Percentiles rank a stretch among this genome's conserved stretches.
phyloP scores from a whole-genome alignment of 768 basidiomycete genomes.

The Sistotremastrum suecicum region DNA sequence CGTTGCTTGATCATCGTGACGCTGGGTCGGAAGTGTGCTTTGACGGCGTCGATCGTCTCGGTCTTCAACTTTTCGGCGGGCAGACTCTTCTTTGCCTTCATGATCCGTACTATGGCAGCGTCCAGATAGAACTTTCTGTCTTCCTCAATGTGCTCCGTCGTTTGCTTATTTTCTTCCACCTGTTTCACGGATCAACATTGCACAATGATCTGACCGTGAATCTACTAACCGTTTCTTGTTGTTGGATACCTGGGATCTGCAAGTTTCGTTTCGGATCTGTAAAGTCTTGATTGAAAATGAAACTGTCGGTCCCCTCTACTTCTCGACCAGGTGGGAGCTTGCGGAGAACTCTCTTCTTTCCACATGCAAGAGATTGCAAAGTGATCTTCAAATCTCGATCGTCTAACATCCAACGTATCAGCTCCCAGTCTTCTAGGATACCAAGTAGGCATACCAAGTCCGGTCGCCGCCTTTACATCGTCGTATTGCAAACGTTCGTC shows the following conservation, averaged over 20 bases:
- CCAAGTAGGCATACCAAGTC: conserved; percentile 44
- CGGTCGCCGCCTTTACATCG: conserved; percentile 53
- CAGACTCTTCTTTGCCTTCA: conserved; percentile 87
- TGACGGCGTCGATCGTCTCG: conserved; percentile 76
- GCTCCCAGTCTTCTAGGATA: conserved; percentile 10
- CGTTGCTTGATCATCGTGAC: conserved; percentile 77
- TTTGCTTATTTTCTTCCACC: conserved; percentile 77
- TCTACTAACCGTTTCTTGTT: conserved; percentile 67
- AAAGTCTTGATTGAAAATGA: conserved; percentile 74
- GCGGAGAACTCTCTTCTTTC: conserved; percentile 73
- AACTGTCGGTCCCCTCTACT: conserved; percentile 60
- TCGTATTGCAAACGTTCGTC: conserved; percentile 40
- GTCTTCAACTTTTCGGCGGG: conserved; percentile 65
- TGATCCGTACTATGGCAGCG: conserved; percentile 91
- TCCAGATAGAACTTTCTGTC: conserved; percentile 81
- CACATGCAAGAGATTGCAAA: conserved; percentile 85
- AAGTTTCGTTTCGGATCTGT: conserved; percentile 64
- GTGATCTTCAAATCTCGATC: conserved; percentile 64
- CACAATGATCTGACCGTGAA: not conserved
- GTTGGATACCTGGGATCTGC: conserved; percentile 93
- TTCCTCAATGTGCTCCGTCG: conserved; percentile 71
- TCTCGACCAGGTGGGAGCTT: conserved; percentile 73
- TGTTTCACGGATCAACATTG: conserved; percentile 14
- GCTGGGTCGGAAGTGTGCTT: conserved; percentile 75
- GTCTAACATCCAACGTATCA: conserved; percentile 28